Conservation (phyloP, 1,284 basidiomycete genomes). For the Malassezia sympodialis region DNA sequence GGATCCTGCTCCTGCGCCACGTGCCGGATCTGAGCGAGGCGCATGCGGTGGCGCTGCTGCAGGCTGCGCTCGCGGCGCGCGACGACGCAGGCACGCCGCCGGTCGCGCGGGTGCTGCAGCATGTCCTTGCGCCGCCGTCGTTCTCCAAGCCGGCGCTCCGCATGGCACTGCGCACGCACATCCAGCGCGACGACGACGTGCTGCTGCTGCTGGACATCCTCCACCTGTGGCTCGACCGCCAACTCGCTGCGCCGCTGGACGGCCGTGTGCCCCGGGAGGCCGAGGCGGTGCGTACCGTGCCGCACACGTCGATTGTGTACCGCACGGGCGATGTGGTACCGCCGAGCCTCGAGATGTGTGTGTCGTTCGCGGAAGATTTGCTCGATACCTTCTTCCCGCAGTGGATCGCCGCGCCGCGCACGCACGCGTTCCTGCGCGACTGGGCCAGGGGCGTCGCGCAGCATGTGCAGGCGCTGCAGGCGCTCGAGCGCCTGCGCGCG, state of each 20-base stretch:
- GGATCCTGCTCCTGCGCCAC: conserved; percentile 12
- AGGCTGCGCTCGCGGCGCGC: conserved; percentile 4
- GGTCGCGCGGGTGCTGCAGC: conserved; percentile 15
- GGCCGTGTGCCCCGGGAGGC: not conserved
- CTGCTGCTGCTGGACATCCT: conserved; percentile 16
- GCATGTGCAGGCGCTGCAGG: conserved; percentile 4
- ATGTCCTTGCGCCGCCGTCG: conserved; percentile 12
- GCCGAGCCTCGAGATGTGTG: conserved; percentile 5
- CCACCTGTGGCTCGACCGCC: conserved; percentile 5
- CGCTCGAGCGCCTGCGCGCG: conserved; percentile 5
- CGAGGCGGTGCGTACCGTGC: conserved; percentile 5
- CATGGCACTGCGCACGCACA: conserved; percentile 16
- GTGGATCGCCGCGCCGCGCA: conserved; percentile 6
- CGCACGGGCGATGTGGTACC: conserved; percentile 12
- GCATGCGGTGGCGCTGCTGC: conserved; percentile 9
- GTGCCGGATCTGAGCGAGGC: conserved; percentile 15
- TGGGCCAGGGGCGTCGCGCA: conserved; percentile 2
- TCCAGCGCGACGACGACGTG: conserved; percentile 9
- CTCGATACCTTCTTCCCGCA: conserved; percentile 19
- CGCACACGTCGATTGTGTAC: conserved; percentile 9
- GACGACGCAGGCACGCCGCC: conserved; percentile 3
- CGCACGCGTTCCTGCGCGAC: conserved; percentile 12
- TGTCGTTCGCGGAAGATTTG: conserved; percentile 16
- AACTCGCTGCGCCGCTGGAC: conserved; percentile 5
- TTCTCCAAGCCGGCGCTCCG: conserved; percentile 15